Evolutionary conservation across 768 basidiomycete genomes (phyloP), one percentile per base, ranked within the genome.

Genomic region (Lactarius sanguifluus): DNA sequence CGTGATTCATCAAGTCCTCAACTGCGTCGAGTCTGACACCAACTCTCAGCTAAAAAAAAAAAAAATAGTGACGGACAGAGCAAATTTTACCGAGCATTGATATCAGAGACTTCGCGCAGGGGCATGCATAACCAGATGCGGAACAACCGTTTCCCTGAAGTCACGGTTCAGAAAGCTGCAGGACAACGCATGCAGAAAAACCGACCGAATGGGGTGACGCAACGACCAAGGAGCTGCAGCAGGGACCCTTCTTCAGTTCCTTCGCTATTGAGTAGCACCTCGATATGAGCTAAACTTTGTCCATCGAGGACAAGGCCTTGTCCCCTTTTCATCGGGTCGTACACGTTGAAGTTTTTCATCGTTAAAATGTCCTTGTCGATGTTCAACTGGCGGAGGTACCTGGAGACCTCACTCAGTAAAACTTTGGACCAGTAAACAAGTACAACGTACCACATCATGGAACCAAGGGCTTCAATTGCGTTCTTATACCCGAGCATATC

Each of bases 271-370:
- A 93, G 78, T 58, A 99, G 78, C 9, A 96, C 86, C 82, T 99
- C 97, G 68, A 99, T 82, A 75, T 99, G 97, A 18, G 93, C 91
- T 61, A 99, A 81, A 0, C 94, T 96, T 75, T 98, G 95, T 3
- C 97, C 97, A 76, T 99, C 96, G 52, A 99, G 81, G 0, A 92
- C 83, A 63, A 98, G 78, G 32, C 88, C 91, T 73, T 88, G 82
- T n/a, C 94, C 95, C 67, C 84, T 83, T 74, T 90, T 89, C 86
- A 98, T 94, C 0, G 97, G 97, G 76, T 98, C 94, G 73, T 96
- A 97, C 45, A 97, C 82, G 71, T 98, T 96, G 83, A 99, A 99
- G 74, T 98, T 98, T 79, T 87, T 91, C 90, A 97, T 95, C 62
- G 88, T 92, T 72, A 99, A 76, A 63, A 99, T 87, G 69, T 98